These are phyloP conservation scores for Areca catechu DNA, from an alignment of 176 grass and related monocot species.

Conservation along the genomic window DNA sequence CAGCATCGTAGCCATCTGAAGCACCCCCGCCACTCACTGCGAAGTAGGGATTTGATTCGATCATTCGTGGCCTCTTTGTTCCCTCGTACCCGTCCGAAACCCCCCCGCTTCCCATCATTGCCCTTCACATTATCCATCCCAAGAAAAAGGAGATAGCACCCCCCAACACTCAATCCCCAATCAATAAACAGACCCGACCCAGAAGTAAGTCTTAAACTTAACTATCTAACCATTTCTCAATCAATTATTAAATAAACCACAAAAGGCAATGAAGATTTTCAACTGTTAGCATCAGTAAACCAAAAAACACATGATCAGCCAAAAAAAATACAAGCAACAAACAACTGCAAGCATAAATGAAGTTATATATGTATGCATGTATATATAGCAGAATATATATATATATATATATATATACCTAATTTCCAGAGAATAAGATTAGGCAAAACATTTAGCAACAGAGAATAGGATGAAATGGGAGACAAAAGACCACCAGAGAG, in stretches of 20 bases:
- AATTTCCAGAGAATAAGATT: too few species aligned
- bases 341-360: not conserved
- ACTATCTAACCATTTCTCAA: too few species aligned
- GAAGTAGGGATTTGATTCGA: conserved; percentile 99
- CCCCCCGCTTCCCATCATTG: conserved; percentile 84
- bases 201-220: not conserved
- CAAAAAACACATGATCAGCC: not conserved
- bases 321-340: not conserved
- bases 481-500: too few species aligned
- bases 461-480: too few species aligned
- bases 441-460: too few species aligned
- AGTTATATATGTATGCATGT: too few species aligned
- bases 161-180: conserved; percentile 81
- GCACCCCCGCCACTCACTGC: conserved; percentile 62
- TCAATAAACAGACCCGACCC: conserved; percentile 46
- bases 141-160: conserved; percentile 70
- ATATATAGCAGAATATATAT: too few species aligned
- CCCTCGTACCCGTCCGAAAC: conserved; percentile 87
- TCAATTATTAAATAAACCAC: too few species aligned
- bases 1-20: conserved; percentile 24
- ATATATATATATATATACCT: too few species aligned
- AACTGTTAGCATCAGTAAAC: too few species aligned
- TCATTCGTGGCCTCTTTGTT: conserved; percentile 98
- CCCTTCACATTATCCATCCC: conserved; percentile 78
- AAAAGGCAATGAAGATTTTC: too few species aligned